Percentiles rank a stretch among this genome's conserved stretches.
Conservation (phyloP, 257 asterid species). For the Prunella vulgaris region DNA sequence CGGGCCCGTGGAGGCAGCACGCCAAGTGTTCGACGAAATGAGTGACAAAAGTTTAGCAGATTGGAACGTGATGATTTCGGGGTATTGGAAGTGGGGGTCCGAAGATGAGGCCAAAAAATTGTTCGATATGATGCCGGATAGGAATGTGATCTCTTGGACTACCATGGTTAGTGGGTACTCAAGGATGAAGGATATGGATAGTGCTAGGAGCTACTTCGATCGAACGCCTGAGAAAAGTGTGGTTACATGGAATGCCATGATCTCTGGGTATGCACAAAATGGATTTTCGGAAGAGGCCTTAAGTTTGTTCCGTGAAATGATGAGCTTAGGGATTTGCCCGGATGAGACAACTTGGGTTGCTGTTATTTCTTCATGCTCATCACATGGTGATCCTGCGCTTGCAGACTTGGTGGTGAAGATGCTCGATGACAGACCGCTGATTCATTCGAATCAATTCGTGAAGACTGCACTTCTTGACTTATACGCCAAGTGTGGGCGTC, state of each 20-base stretch:
- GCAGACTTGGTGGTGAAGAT: constrained; percentile 40
- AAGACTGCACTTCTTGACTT: constrained; percentile 69
- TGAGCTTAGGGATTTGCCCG: constrained; percentile 39
- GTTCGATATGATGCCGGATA: constrained; percentile 53
- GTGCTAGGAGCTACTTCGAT: constrained; percentile 56
- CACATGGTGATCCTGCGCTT: constrained; percentile 38
- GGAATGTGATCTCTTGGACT: constrained; percentile 68
- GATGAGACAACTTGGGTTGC: constrained; percentile 61
- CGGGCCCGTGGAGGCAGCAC: constrained; percentile 52
- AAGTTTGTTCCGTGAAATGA: constrained; percentile 52
- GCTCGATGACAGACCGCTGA: constrained; percentile 27
- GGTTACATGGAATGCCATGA: constrained; percentile 82
- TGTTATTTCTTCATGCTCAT: constrained; percentile 61
- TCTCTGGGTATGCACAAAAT: constrained; percentile 62
- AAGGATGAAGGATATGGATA: constrained; percentile 46
- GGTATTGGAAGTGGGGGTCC: constrained; percentile 62
- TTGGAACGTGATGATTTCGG: constrained; percentile 68
- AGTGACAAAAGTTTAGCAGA: constrained; percentile 42
- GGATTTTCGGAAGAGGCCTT: constrained; percentile 48
- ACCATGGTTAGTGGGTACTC: constrained; percentile 69
- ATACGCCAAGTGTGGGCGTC: constrained; percentile 66
- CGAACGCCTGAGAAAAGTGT: constrained; percentile 51
- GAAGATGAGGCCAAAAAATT: constrained; percentile 44
- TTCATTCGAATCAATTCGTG: constrained; percentile 33
- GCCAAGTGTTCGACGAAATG: constrained; percentile 64